Evolutionary conservation across 495 filamentous ascomycete species (phyloP).

Genomic region (Penicillium coprophilum): DNA sequence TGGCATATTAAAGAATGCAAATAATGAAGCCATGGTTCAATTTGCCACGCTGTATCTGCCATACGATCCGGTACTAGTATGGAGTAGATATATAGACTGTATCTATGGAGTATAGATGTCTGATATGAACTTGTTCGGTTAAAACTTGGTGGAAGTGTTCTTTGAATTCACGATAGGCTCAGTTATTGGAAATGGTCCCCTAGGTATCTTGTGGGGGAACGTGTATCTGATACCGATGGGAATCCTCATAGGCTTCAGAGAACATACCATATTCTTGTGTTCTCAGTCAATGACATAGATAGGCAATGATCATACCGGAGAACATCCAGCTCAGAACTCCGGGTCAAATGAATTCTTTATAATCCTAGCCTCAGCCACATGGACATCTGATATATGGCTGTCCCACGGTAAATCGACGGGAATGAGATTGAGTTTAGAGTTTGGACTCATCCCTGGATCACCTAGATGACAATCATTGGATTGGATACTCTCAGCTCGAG

Average conservation of each 20-base stretch:
- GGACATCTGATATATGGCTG: neutral
- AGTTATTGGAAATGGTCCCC: neutral
- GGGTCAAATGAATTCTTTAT: neutral
- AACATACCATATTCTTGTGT: too few relatives aligned
- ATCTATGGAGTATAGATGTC: too few relatives aligned
- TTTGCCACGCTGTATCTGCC: neutral
- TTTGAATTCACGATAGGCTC: neutral
- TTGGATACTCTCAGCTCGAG: too few relatives aligned
- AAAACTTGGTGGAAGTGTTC: too few relatives aligned
- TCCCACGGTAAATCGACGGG: too few relatives aligned
- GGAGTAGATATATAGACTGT: too few relatives aligned
- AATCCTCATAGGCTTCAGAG: too few relatives aligned
- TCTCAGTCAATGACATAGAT: too few relatives aligned
- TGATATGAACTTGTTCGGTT: too few relatives aligned
- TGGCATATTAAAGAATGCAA: neutral
- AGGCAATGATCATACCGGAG: neutral
- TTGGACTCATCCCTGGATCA: neutral
- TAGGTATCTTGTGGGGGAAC: neutral
- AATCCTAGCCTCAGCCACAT: constrained; percentile 10
- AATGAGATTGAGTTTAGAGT: constrained; percentile 5
- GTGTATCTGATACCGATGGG: too few relatives aligned
- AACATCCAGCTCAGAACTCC: constrained; percentile 2
- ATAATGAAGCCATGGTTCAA: neutral
- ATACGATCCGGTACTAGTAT: neutral
- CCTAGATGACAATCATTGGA: too few relatives aligned